These are phyloP conservation scores for Zygosaccharomyces gambellarensis DNA, from an alignment of 805 yeast genomes.

Conservation along the genomic window DNA sequence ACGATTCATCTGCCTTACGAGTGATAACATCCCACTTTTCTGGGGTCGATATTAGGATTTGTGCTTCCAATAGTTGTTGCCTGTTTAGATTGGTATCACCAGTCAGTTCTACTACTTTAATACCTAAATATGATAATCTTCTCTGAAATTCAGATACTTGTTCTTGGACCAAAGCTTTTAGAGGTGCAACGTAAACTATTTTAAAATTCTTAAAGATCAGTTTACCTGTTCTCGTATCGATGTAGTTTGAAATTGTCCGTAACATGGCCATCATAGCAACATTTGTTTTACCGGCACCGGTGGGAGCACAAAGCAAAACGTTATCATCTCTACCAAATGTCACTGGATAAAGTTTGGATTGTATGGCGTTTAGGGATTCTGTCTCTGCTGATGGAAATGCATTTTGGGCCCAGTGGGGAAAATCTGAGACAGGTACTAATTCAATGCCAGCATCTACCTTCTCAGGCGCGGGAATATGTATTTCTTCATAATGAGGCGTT, in stretches of 20 bases:
- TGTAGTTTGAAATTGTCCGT: slow-evolving; percentile 51
- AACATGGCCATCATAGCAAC: slow-evolving; percentile 84
- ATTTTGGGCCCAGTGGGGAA: slow-evolving; percentile 79
- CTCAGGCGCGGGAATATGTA: slow-evolving; percentile 84
- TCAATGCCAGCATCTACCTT: slow-evolving; percentile 39
- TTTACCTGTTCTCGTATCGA: slow-evolving; percentile 44
- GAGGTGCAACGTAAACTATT: slow-evolving; percentile 85
- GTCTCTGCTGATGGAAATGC: slow-evolving; percentile 72
- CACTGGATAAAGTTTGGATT: slow-evolving; percentile 72
- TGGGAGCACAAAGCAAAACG: slow-evolving; percentile 88
- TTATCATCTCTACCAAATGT: slow-evolving; percentile 72
- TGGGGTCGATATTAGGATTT: slow-evolving; percentile 86
- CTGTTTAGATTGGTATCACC: slow-evolving; percentile 81
- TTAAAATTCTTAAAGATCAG: slow-evolving; percentile 56
- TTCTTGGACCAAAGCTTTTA: slow-evolving; percentile 92
- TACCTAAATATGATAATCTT: slow-evolving; percentile 57
- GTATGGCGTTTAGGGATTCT: slow-evolving; percentile 68
- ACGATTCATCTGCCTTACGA: slow-evolving; percentile 66
- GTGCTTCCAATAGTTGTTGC: slow-evolving; percentile 72
- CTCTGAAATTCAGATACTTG: slow-evolving; percentile 83
- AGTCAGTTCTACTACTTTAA: slow-evolving; percentile 78
- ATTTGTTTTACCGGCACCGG: slow-evolving; percentile 98
- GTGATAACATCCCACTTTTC: slow-evolving; percentile 98
- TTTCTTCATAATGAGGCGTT: slow-evolving; percentile 75
- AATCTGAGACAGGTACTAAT: slow-evolving; percentile 50